Conservation (phyloP, 176 grass and related monocot genomes). For the Elaeis guineensis region DNA sequence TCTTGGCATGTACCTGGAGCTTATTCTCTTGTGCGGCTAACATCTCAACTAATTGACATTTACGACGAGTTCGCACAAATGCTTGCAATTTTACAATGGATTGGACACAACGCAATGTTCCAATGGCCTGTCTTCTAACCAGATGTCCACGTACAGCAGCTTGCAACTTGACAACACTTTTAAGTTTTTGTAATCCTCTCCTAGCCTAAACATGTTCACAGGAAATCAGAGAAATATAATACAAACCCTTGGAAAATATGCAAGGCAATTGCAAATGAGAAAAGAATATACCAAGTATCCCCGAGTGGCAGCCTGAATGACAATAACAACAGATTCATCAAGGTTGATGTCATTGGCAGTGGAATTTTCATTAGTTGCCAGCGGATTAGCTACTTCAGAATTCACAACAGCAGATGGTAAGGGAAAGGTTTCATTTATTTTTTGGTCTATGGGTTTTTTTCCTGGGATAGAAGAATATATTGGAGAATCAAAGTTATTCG, state of each 20-base stretch:
- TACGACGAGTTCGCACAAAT: not conserved
- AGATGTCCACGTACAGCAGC: constrained; percentile 3
- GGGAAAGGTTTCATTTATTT: not conserved
- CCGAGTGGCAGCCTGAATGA: constrained; percentile 18
- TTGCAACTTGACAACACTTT: constrained; percentile 3
- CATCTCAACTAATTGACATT: constrained; percentile 1
- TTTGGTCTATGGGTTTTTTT: not conserved
- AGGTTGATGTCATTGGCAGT: not conserved
- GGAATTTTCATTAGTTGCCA: not conserved
- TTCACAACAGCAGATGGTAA: not conserved
- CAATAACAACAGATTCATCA: constrained; percentile 2
- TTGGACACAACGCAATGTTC: constrained; percentile 1
- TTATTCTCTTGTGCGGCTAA: constrained; percentile 1
- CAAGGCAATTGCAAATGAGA: not conserved
- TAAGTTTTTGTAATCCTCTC: constrained; percentile 4
- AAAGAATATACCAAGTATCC: constrained; percentile 18
- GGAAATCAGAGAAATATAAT: not conserved
- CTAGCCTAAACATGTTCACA: constrained; percentile 7
- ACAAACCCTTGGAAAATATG: not conserved
- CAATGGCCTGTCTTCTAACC: constrained; percentile 2
- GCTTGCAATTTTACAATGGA: not conserved
- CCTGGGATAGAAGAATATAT: constrained; percentile 5
- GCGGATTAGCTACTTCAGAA: not conserved
- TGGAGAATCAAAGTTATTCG: constrained; percentile 3
- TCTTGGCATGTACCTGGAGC: not conserved